These are phyloP conservation scores for Lactarius psammicola DNA, from an alignment of 768 basidiomycete species.

Conservation along the genomic window DNA sequence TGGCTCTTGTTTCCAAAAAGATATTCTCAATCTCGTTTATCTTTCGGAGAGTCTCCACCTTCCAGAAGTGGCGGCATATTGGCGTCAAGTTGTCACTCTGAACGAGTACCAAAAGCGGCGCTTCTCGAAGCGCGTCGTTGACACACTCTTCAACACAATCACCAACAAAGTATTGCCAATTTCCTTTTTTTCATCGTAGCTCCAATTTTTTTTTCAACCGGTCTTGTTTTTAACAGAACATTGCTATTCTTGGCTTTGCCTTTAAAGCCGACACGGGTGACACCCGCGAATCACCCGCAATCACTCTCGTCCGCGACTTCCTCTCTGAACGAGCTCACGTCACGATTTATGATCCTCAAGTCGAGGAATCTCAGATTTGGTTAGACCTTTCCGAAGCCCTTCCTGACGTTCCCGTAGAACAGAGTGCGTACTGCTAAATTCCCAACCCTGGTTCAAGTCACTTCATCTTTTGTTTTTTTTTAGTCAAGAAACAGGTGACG, in stretches of 20 bases:
- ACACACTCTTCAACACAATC: slow-evolving; percentile 98
- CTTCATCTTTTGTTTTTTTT: slow-evolving; percentile 3
- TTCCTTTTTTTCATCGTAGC: not conserved
- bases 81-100: slow-evolving; percentile 96
- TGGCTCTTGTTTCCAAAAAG: slow-evolving; percentile 99
- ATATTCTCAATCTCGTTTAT: slow-evolving; percentile 98
- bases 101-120: slow-evolving; percentile 98
- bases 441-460: slow-evolving; percentile 12
- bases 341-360: slow-evolving; percentile 90
- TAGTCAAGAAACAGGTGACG: slow-evolving; percentile 87
- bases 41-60: slow-evolving; percentile 92
- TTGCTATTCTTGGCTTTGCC: slow-evolving; percentile 96
- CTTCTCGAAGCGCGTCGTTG: slow-evolving; percentile 95
- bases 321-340: slow-evolving; percentile 82
- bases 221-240: slow-evolving; percentile 50
- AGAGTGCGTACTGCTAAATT: slow-evolving; percentile 48
- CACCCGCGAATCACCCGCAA: slow-evolving; percentile 95
- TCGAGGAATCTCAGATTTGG: slow-evolving; percentile 87
- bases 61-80: slow-evolving; percentile 96
- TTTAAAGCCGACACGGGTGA: slow-evolving; percentile 99
- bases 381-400: slow-evolving; percentile 66
- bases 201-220: not conserved
- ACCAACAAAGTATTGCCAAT: slow-evolving; percentile 74
- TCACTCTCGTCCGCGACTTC: slow-evolving; percentile 94
- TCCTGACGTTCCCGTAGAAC: slow-evolving; percentile 59